These are phyloP conservation scores for Arthrobotrys conoides DNA, from an alignment of 2,329 filamentous ascomycete species.

Conservation along the genomic window DNA sequence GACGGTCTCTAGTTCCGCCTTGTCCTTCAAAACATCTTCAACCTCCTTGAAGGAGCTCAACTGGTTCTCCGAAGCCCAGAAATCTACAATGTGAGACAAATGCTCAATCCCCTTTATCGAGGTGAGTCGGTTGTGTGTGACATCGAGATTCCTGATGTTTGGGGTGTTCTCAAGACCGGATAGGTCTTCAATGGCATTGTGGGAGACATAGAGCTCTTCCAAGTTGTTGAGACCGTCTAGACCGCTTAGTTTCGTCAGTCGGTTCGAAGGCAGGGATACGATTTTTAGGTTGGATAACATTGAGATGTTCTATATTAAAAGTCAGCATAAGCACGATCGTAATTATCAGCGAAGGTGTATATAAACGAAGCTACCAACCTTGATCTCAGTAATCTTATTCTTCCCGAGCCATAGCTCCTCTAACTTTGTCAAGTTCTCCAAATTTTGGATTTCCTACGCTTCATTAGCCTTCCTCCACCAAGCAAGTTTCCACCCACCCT, in stretches of 20 bases:
- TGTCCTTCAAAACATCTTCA: constrained; percentile 82
- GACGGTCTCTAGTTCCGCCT: constrained; percentile 79
- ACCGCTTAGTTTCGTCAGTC: constrained; percentile 82
- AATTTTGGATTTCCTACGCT: constrained; percentile 79
- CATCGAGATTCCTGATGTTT: constrained; percentile 83
- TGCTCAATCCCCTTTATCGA: constrained; percentile 80
- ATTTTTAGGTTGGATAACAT: constrained; percentile 84
- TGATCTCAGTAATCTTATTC: constrained; percentile 92
- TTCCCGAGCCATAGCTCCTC: constrained; percentile 95
- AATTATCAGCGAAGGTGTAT: not conserved
- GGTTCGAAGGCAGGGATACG: constrained; percentile 94
- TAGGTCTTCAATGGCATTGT: constrained; percentile 87
- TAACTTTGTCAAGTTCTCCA: constrained; percentile 82
- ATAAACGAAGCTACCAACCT: constrained; percentile 67
- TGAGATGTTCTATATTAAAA: constrained; percentile 72
- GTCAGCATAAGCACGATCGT: constrained; percentile 23
- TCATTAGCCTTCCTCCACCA: not conserved
- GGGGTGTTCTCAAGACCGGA: constrained; percentile 78
- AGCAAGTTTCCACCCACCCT: not conserved
- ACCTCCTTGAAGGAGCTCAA: constrained; percentile 85
- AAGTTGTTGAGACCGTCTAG: constrained; percentile 81
- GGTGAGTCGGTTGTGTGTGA: constrained; percentile 87
- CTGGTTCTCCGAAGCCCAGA: constrained; percentile 95
- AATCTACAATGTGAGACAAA: constrained; percentile 82
- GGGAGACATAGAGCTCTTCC: constrained; percentile 94